Conservation (phyloP, 441 rosid genomes). For the Syzygium syzygioides region DNA sequence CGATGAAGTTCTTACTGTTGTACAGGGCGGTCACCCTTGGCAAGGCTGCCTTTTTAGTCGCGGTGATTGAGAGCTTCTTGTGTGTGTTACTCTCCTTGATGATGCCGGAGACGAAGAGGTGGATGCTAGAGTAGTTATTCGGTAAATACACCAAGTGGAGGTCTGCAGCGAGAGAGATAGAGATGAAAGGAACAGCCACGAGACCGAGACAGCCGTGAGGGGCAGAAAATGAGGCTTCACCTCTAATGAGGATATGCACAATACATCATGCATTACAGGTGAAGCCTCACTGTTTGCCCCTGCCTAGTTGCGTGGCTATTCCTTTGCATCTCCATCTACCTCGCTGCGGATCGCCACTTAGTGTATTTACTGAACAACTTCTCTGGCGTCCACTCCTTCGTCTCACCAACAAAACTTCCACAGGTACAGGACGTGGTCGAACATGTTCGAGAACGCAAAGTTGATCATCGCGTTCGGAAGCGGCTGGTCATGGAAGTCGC, state of each 20-base stretch:
- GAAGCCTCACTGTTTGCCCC: neutral
- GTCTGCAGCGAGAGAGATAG: neutral
- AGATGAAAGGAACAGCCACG: neutral
- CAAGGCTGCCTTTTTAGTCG: neutral
- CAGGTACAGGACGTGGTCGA: conserved; percentile 83
- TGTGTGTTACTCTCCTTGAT: neutral
- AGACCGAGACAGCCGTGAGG: neutral
- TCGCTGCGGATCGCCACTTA: too few relatives aligned
- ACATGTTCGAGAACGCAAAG: conserved; percentile 85
- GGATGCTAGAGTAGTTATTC: neutral
- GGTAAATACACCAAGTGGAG: neutral
- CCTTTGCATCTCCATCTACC: too few relatives aligned
- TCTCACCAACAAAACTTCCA: conserved; percentile 39
- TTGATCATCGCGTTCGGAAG: conserved; percentile 60
- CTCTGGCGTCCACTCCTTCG: neutral
- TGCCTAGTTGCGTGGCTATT: too few relatives aligned
- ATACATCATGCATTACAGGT: neutral
- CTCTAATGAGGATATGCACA: too few relatives aligned
- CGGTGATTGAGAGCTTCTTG: neutral
- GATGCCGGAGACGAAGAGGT: neutral
- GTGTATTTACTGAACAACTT: too few relatives aligned
- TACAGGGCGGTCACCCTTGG: neutral
- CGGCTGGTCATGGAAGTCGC: conserved; percentile 81
- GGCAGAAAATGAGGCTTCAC: neutral
- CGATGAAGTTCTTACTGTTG: neutral